Percentiles rank a stretch among this genome's conserved stretches.
phyloP scores from a whole-genome alignment of 805 yeast genomes.

The Vanderwaltozyma polyspora region DNA sequence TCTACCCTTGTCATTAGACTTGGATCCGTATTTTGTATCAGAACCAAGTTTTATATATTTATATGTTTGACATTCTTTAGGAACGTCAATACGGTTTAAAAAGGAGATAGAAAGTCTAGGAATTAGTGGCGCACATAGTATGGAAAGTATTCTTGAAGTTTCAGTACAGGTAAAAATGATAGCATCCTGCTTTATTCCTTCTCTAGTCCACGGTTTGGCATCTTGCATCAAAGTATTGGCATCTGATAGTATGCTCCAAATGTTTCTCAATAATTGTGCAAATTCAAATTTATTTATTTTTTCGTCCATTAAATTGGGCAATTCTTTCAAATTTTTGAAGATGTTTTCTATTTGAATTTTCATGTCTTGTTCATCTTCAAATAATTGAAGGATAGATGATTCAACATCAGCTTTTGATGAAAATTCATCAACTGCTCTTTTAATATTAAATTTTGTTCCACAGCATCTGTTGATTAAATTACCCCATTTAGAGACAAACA shows the following conservation, averaged over 20 bases:
- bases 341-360: slow-evolving; percentile 22
- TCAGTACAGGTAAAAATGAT: slow-evolving; percentile 61
- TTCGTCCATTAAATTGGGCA: slow-evolving; percentile 32
- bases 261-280: slow-evolving; percentile 41
- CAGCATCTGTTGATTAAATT: slow-evolving; percentile 68
- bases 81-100: slow-evolving; percentile 54
- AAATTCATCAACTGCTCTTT: slow-evolving; percentile 30
- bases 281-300: slow-evolving; percentile 40
- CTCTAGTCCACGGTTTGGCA: slow-evolving; percentile 63
- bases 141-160: slow-evolving; percentile 51
- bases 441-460: slow-evolving; percentile 53
- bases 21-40: slow-evolving; percentile 51
- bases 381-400: background rate
- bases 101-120: slow-evolving; percentile 51
- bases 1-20: slow-evolving; percentile 42
- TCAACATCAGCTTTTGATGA: slow-evolving; percentile 3
- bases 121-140: slow-evolving; percentile 59
- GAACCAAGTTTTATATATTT: slow-evolving; percentile 41
- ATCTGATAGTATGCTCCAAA: slow-evolving; percentile 49
- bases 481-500: slow-evolving; percentile 71
- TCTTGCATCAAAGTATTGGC: slow-evolving; percentile 61
- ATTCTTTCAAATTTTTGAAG: slow-evolving; percentile 23
- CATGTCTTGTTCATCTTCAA: slow-evolving; percentile 4
- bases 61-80: slow-evolving; percentile 29
- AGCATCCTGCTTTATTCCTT: slow-evolving; percentile 34